These are phyloP conservation scores for Pseudodiploospora longispora DNA, from an alignment of 2,329 filamentous ascomycete species.

Conservation along the genomic window DNA sequence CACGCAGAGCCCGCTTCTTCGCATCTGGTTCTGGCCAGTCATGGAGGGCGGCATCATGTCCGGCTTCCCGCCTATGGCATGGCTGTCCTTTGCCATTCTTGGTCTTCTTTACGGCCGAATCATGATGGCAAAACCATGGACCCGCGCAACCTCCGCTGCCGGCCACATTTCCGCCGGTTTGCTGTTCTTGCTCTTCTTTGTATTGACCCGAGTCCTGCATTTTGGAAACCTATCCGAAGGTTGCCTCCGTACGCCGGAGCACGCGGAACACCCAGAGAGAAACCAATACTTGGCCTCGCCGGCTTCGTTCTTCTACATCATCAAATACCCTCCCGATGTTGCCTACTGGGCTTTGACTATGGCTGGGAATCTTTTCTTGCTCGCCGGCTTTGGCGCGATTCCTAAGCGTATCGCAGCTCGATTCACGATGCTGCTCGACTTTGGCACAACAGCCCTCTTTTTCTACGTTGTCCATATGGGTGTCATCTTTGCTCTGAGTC, in stretches of 20 bases:
- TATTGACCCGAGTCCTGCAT: constrained; percentile 31
- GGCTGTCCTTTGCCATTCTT: constrained; percentile 38
- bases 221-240: constrained; percentile 37
- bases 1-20: constrained; percentile 18
- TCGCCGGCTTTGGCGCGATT: constrained; percentile 27
- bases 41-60: constrained; percentile 24
- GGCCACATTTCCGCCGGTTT: constrained; percentile 22
- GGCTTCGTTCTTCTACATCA: constrained; percentile 36
- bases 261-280: constrained; percentile 17
- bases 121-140: constrained; percentile 24
- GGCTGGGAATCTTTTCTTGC: constrained; percentile 29
- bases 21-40: constrained; percentile 34
- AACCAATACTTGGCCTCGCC: constrained; percentile 35
- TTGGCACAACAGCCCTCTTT: constrained; percentile 38
- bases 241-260: constrained; percentile 32
- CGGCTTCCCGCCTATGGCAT: constrained; percentile 36
- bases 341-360: constrained; percentile 36
- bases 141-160: constrained; percentile 13
- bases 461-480: constrained; percentile 35
- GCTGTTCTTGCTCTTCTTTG: constrained; percentile 28
- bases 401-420: constrained; percentile 21
- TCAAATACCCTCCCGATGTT: constrained; percentile 40
- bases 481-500: constrained; percentile 17
- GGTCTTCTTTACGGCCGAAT: constrained; percentile 36
- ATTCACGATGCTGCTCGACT: constrained; percentile 30